phyloP scores from a whole-genome alignment of 176 grass and related monocot species.

The Poa pratensis region DNA sequence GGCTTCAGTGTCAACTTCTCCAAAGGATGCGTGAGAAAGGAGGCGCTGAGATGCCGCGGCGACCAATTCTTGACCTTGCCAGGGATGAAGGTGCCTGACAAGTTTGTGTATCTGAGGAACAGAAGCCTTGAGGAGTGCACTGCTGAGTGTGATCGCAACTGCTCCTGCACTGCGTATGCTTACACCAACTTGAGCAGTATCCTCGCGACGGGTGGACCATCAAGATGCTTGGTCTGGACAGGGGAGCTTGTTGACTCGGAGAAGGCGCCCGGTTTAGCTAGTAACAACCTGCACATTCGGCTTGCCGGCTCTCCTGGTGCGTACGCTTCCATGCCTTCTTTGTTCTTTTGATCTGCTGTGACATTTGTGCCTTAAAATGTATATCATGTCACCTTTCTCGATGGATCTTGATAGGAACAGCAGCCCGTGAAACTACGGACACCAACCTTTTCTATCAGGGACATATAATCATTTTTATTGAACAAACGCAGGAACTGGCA shows the following conservation, averaged over 20 bases:
- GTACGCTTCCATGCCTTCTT: background rate
- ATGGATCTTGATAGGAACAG: background rate
- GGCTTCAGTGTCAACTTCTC: background rate
- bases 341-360: background rate
- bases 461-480: background rate
- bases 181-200: conserved; percentile 16
- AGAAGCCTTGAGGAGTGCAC: conserved; percentile 39
- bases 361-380: background rate
- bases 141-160: conserved; percentile 48
- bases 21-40: conserved; percentile 46
- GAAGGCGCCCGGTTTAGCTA: background rate
- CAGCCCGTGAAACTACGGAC: background rate
- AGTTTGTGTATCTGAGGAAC: conserved; percentile 29
- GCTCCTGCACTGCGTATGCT: conserved; percentile 57
- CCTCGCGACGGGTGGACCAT: background rate
- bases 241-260: conserved; percentile 48
- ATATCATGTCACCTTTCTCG: background rate
- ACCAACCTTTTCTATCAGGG: background rate
- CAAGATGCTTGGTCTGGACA: conserved; percentile 64
- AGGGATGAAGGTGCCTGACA: conserved; percentile 49
- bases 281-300: conserved; percentile 52
- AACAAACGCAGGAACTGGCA: background rate
- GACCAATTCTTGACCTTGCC: conserved; percentile 27
- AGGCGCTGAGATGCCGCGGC: conserved; percentile 12
- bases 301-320: conserved; percentile 48